A percentile compares a stretch with the other conserved stretches of the same genome.
Evolutionary conservation across 345 rosid species (phyloP).

Genomic region (Gynandropsis gynandra): DNA sequence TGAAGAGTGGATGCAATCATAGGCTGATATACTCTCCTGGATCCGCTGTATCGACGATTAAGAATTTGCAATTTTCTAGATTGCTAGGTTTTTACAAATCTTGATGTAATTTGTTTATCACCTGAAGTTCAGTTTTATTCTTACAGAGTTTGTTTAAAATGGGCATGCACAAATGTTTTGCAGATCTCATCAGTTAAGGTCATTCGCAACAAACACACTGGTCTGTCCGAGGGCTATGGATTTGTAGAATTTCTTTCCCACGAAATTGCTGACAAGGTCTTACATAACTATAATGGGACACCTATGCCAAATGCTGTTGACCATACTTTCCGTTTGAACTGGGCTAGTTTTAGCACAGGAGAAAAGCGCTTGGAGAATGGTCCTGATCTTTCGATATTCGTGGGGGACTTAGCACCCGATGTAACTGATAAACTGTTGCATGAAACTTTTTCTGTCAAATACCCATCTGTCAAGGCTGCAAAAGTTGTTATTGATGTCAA

Average conservation of each 20-base stretch:
- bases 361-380: slow-evolving; percentile 86
- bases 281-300: slow-evolving; percentile 53
- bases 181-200: slow-evolving; percentile 86
- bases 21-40: too few relatives aligned
- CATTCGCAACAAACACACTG: slow-evolving; percentile 88
- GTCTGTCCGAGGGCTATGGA: slow-evolving; percentile 88
- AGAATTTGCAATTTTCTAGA: too few relatives aligned
- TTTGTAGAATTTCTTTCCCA: slow-evolving; percentile 84
- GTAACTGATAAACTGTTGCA: slow-evolving; percentile 70
- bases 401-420: slow-evolving; percentile 92
- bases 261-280: slow-evolving; percentile 78
- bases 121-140: neutral
- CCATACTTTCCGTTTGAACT: slow-evolving; percentile 84
- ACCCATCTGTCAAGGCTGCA: slow-evolving; percentile 84
- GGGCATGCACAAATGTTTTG: neutral
- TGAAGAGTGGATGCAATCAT: too few relatives aligned
- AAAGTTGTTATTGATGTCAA: slow-evolving; percentile 85
- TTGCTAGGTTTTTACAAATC: too few relatives aligned
- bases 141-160: neutral
- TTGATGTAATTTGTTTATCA: neutral
- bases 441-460: slow-evolving; percentile 64
- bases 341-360: slow-evolving; percentile 91
- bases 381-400: slow-evolving; percentile 89
- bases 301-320: slow-evolving; percentile 67
- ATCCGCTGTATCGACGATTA: too few relatives aligned